A percentile compares a stretch with the other conserved stretches of the same genome.
These are phyloP conservation scores for Pontederia crassipes DNA, from an alignment of 176 grass and related monocot species.

Conservation along the genomic window DNA sequence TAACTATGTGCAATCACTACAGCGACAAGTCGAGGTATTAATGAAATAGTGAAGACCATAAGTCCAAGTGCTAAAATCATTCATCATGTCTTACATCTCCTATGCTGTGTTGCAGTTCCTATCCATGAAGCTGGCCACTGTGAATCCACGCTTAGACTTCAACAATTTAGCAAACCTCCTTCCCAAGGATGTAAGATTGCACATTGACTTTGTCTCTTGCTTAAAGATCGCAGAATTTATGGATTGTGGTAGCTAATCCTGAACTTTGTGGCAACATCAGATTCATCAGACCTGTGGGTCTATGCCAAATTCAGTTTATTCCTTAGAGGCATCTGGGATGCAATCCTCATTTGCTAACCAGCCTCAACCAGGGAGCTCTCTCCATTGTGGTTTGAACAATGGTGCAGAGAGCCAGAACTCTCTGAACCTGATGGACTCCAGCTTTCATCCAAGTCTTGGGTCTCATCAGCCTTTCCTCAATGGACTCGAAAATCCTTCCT, in stretches of 20 bases:
- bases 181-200: slow-evolving; percentile 63
- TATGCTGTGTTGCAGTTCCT: slow-evolving; percentile 50
- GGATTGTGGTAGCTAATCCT: background rate
- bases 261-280: slow-evolving; percentile 29
- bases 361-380: slow-evolving; percentile 31
- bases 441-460: slow-evolving; percentile 29
- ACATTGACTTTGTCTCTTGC: background rate
- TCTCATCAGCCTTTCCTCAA: slow-evolving; percentile 36
- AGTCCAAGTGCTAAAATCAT: slow-evolving; percentile 22
- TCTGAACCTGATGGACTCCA: slow-evolving; percentile 33
- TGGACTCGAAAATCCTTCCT: slow-evolving; percentile 31
- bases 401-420: slow-evolving; percentile 10
- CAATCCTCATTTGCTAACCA: slow-evolving; percentile 38
- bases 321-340: slow-evolving; percentile 46
- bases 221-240: background rate
- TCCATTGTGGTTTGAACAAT: slow-evolving; percentile 16
- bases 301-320: slow-evolving; percentile 47
- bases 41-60: slow-evolving; percentile 10
- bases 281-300: slow-evolving; percentile 49
- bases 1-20: slow-evolving; percentile 98
- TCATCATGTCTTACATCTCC: background rate
- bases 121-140: slow-evolving; percentile 95
- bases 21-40: slow-evolving; percentile 96
- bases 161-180: slow-evolving; percentile 53
- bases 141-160: slow-evolving; percentile 79